Evolutionary conservation across 1,139 yeast genomes (phyloP), one percentile per base, ranked within the genome.

Genomic region (Saccharomyces pastorianus): DNA sequence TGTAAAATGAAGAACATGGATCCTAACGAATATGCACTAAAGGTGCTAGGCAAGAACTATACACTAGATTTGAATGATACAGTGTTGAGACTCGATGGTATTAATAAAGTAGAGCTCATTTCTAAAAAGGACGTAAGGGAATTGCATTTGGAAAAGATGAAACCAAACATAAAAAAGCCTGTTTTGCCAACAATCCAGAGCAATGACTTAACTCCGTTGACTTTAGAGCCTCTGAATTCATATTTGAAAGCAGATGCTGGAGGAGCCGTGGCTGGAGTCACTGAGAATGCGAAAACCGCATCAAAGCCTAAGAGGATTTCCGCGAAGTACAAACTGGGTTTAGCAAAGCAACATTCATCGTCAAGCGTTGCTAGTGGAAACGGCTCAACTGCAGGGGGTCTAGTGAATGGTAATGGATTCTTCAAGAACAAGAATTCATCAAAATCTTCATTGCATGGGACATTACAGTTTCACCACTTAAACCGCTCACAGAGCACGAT

Each of bases 31-130:
- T 72, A 69, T 51, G 59, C 63, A 1, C 41, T 73, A 20, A 73
- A 72, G 53, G 58, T 70, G 1, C 57, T 60, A 2, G 68, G 64
- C 6, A 71, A 71, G 49, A 62, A 63, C 32, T 51, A 59, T 3
- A 53, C 64, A 1, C 56, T 69, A 11, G 72, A 72, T 55, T 55
- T 70, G n/a, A 71, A 72, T 46, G 75, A 72, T 47, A 66, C 69
- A 6, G 66, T 73, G 20, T 63, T 71, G 34, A 63, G 72, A 1
- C 59, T 73, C 8, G 76, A 73, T 59, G 74, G 73, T 27, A 62
- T 63, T 29, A 55, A 61, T 50, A 55, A 61, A n/a, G 64, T 68
- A 6, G 71, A 68, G 51, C 58, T 68, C 2, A 59, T 68, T 8
- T 61, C 69, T 7, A 65, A 66, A 41, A 64, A 59, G 50, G 71